Conservation (phyloP, 2,329 filamentous ascomycete genomes). For the Sporothrix humicola region DNA sequence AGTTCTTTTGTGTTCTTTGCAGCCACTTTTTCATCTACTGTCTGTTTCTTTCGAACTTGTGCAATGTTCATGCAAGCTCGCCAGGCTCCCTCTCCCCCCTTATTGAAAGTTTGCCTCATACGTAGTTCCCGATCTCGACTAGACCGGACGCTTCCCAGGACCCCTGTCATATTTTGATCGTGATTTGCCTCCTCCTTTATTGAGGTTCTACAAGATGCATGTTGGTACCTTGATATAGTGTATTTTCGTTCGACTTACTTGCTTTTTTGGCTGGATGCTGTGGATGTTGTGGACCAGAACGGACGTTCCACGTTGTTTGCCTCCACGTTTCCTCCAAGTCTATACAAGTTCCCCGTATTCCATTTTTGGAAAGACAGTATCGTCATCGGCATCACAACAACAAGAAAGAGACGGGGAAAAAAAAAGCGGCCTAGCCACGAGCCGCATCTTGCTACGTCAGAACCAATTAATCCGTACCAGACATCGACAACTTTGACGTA, state of each 20-base stretch:
- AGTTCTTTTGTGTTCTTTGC: too few relatives aligned
- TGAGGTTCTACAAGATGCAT: background rate
- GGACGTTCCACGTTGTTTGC: background rate
- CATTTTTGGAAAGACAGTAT: background rate
- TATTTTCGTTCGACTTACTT: background rate
- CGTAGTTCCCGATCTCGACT: background rate
- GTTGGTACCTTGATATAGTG: background rate
- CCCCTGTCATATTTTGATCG: background rate
- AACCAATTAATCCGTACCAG: background rate
- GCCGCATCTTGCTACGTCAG: background rate
- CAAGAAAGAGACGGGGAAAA: background rate
- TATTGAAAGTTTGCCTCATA: background rate
- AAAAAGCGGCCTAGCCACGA: background rate
- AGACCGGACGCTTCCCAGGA: background rate
- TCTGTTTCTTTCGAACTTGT: background rate
- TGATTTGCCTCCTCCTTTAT: background rate
- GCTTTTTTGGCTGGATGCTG: background rate
- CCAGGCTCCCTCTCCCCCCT: background rate
- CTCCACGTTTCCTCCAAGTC: background rate
- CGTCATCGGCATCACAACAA: background rate
- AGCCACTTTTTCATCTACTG: too few relatives aligned
- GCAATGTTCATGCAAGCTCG: background rate
- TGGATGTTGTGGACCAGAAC: background rate
- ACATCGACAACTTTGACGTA: background rate
- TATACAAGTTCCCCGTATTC: background rate